A percentile compares a stretch with the other conserved stretches of the same genome.
These are phyloP conservation scores for Physcomitrium patens DNA, from an alignment of 225 moss, liverwort and hornwort genomes.

Conservation along the genomic window DNA sequence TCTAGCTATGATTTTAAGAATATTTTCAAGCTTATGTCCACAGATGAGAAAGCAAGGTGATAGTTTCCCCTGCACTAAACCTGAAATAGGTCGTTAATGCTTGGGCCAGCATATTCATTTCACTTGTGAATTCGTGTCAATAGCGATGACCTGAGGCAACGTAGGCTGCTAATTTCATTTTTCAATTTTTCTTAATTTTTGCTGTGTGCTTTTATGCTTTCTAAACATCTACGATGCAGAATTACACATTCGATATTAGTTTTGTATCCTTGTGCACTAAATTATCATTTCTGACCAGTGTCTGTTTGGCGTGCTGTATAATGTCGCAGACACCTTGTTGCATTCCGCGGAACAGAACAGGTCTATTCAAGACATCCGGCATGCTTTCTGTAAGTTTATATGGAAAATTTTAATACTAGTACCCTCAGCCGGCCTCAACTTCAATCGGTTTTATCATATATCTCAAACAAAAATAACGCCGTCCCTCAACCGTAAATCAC, in stretches of 20 bases:
- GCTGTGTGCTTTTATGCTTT: background rate
- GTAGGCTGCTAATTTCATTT: conserved; percentile 3
- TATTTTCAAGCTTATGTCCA: background rate
- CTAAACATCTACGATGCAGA: background rate
- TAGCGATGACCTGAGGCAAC: background rate
- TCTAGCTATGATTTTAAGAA: conserved; percentile 67
- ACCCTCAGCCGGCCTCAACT: background rate
- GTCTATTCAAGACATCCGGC: conserved; percentile 33
- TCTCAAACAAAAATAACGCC: background rate
- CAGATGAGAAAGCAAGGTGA: background rate
- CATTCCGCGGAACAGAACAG: conserved; percentile 92
- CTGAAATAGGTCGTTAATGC: background rate
- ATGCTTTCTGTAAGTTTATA: background rate
- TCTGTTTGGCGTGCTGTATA: conserved; percentile 81
- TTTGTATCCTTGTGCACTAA: conserved; percentile 11
- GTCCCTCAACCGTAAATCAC: background rate
- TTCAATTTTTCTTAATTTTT: too few relatives aligned
- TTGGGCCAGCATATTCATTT: background rate
- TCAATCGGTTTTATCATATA: background rate
- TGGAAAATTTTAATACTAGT: conserved; percentile 1
- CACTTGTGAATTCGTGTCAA: background rate
- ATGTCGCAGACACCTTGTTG: conserved; percentile 72
- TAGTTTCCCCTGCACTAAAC: background rate
- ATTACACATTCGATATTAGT: conserved; percentile 7
- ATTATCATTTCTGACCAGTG: conserved; percentile 46